Evolutionary conservation across 2,329 filamentous ascomycete genomes (phyloP).

Genomic region (Fusarium sarcochroum): DNA sequence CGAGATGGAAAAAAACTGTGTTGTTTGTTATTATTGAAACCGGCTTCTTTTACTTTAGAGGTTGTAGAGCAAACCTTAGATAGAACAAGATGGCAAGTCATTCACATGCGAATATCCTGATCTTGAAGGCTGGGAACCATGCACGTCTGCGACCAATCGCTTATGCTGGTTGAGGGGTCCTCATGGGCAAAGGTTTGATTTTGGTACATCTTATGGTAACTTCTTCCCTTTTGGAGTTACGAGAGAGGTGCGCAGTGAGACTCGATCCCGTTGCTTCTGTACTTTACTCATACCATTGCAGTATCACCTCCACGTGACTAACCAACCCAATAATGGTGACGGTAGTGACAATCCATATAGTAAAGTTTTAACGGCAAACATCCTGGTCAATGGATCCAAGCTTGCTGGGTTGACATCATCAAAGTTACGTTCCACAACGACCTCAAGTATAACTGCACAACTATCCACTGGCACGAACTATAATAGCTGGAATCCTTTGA

Average conservation of each 20-base stretch:
- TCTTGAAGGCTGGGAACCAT: slow-evolving; percentile 8
- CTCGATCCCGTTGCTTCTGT: fast-evolving
- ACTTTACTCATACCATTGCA: not conserved
- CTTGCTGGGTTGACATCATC: slow-evolving; percentile 4
- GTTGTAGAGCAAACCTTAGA: too few relatives aligned
- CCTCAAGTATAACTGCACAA: not conserved
- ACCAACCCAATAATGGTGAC: slow-evolving; percentile 21
- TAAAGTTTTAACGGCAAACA: slow-evolving; percentile 15
- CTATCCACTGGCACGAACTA: slow-evolving; percentile 2
- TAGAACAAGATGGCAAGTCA: too few relatives aligned
- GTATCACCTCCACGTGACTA: slow-evolving; percentile 9
- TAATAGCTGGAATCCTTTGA: not conserved
- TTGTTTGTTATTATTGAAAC: too few relatives aligned
- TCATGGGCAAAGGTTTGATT: not conserved
- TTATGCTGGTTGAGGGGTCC: slow-evolving; percentile 15
- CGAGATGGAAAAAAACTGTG: too few relatives aligned
- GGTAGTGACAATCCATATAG: slow-evolving; percentile 12
- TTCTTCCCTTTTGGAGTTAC: slow-evolving; percentile 8
- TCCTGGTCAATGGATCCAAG: slow-evolving; percentile 5
- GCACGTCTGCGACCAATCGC: not conserved
- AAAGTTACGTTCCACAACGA: not conserved
- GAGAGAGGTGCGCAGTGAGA: not conserved
- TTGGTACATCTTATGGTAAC: slow-evolving; percentile 11
- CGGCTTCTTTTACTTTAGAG: too few relatives aligned
- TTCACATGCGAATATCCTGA: slow-evolving; percentile 9